Percentiles rank a stretch among this genome's conserved stretches.
Evolutionary conservation across 208 protist genomes (phyloP).

Genomic region (Phytomonas sp.): DNA sequence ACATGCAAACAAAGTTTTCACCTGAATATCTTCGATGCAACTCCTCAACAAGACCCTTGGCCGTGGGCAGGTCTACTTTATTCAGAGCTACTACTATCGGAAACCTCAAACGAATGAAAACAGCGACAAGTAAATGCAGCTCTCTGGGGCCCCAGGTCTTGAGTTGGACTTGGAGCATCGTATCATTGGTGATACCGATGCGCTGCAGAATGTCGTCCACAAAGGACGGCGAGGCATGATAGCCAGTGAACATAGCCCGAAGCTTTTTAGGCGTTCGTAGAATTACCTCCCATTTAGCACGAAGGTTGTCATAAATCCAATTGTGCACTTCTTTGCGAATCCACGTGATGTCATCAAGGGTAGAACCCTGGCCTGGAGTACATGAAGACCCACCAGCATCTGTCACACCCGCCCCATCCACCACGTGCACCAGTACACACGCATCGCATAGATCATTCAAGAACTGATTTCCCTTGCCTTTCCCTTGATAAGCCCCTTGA

Average conservation of each 20-base stretch:
- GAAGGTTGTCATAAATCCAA: constrained; percentile 93
- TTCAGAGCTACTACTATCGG: constrained; percentile 90
- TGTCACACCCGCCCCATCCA: constrained; percentile 86
- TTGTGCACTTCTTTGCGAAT: constrained; percentile 88
- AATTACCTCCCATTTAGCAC: constrained; percentile 71
- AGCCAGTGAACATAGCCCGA: constrained; percentile 89
- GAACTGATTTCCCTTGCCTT: constrained; percentile 92
- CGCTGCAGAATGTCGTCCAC: constrained; percentile 57
- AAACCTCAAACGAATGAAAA: constrained; percentile 87
- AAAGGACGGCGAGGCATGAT: constrained; percentile 69
- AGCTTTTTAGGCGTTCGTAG: constrained; percentile 60
- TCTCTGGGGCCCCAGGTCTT: constrained; percentile 50
- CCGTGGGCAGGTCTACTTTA: constrained; percentile 79
- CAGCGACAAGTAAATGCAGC: constrained; percentile 85
- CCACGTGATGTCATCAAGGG: constrained; percentile 85
- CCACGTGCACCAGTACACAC: constrained; percentile 91
- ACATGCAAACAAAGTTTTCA: constrained; percentile 72
- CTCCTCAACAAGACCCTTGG: constrained; percentile 22
- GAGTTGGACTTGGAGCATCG: constrained; percentile 24
- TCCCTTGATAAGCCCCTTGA: constrained; percentile 89
- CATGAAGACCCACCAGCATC: constrained; percentile 82
- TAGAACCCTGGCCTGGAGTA: constrained; percentile 45
- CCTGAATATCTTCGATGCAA: constrained; percentile 53
- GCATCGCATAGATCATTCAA: constrained; percentile 92
- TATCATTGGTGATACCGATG: constrained; percentile 39